Percentiles rank a stretch among this genome's conserved stretches.
Evolutionary conservation across 257 asterid genomes (phyloP).

Genomic region (Linderniella brevidens): DNA sequence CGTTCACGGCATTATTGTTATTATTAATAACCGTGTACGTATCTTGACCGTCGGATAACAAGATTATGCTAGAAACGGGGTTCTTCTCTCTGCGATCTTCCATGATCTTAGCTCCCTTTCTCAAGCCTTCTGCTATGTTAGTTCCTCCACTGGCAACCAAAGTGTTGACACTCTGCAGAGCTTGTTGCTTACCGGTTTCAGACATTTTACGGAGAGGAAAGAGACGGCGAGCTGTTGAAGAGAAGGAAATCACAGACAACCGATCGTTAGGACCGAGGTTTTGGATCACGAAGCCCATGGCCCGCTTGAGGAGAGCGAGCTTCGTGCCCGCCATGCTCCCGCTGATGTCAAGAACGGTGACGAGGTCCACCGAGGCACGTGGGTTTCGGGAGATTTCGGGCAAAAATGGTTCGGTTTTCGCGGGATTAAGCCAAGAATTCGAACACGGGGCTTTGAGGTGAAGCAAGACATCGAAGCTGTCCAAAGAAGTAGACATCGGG

Average conservation of each 20-base stretch:
- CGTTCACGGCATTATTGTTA: slow-evolving; percentile 4
- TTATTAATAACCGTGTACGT: slow-evolving; percentile 57
- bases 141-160: slow-evolving; percentile 93
- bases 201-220: slow-evolving; percentile 87
- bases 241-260: slow-evolving; percentile 79
- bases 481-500: slow-evolving; percentile 21
- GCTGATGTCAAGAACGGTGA: slow-evolving; percentile 89
- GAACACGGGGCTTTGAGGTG: slow-evolving; percentile 85
- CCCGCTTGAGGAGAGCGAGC: slow-evolving; percentile 85
- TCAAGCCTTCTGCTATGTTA: slow-evolving; percentile 89
- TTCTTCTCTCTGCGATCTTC: slow-evolving; percentile 74
- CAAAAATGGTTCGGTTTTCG: slow-evolving; percentile 14
- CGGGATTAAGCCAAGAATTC: slow-evolving; percentile 20
- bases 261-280: slow-evolving; percentile 88
- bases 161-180: slow-evolving; percentile 76
- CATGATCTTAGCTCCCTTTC: slow-evolving; percentile 83
- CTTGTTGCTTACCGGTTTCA: slow-evolving; percentile 73
- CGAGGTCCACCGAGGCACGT: slow-evolving; percentile 93
- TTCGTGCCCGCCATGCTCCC: slow-evolving; percentile 99
- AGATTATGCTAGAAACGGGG: slow-evolving; percentile 72
- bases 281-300: slow-evolving; percentile 97
- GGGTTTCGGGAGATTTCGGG: slow-evolving; percentile 30
- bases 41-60: slow-evolving; percentile 92
- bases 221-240: slow-evolving; percentile 90
- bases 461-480: slow-evolving; percentile 47